A percentile compares a stretch with the other conserved stretches of the same genome.
Conservation (phyloP, 2,329 filamentous ascomycete genomes). For the Orbilia javanica region DNA sequence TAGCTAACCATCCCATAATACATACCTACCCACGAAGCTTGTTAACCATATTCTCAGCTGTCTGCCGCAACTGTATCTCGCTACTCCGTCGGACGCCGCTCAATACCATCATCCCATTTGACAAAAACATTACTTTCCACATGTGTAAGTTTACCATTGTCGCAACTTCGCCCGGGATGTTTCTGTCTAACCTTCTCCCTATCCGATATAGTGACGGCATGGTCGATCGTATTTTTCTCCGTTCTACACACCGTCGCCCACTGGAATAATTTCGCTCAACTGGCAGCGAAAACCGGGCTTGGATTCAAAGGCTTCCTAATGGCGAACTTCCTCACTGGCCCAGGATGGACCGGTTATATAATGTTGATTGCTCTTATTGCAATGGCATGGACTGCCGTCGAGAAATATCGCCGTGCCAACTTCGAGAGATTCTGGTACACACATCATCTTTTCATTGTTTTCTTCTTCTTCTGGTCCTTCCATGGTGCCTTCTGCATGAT, state of each 20-base stretch:
- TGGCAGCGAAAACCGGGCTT: slow-evolving; percentile 79
- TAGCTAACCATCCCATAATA: neutral
- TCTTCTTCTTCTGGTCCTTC: slow-evolving; percentile 92
- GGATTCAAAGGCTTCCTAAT: slow-evolving; percentile 82
- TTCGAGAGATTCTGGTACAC: slow-evolving; percentile 93
- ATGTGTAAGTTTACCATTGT: slow-evolving; percentile 69
- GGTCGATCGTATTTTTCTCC: slow-evolving; percentile 89
- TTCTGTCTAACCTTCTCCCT: neutral
- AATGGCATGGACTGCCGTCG: slow-evolving; percentile 81
- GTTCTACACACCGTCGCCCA: slow-evolving; percentile 88
- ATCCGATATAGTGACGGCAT: slow-evolving; percentile 72
- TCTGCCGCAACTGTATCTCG: slow-evolving; percentile 86
- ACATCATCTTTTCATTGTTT: slow-evolving; percentile 87
- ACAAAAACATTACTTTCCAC: slow-evolving; percentile 88
- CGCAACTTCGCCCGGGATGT: neutral
- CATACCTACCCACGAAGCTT: neutral
- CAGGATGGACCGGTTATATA: slow-evolving; percentile 87
- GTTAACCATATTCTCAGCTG: slow-evolving; percentile 66
- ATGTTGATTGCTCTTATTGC: slow-evolving; percentile 83
- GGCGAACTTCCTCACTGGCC: slow-evolving; percentile 82
- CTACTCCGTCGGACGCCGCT: slow-evolving; percentile 82
- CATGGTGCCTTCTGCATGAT: slow-evolving; percentile 94
- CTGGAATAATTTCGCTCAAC: slow-evolving; percentile 86
- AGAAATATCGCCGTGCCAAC: slow-evolving; percentile 82
- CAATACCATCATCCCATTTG: slow-evolving; percentile 86